Percentiles rank a stretch among this genome's conserved stretches.
Evolutionary conservation across 129 eudicot genomes (phyloP).

Genomic region (Escallonia herrerae): DNA sequence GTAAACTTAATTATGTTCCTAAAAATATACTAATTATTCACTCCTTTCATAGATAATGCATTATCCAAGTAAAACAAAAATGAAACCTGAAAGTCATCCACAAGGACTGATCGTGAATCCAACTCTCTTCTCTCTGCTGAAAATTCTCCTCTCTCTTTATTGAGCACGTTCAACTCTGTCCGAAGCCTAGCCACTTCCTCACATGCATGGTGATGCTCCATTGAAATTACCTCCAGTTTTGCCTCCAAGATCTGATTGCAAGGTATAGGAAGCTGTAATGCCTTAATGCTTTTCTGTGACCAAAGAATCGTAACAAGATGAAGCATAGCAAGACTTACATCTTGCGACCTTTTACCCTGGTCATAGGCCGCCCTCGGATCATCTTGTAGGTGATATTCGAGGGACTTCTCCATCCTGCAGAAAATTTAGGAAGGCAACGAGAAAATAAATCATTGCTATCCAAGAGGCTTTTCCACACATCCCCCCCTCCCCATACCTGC

Average conservation of each 20-base stretch:
- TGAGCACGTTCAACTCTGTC: conserved; percentile 35
- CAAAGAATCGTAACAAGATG: neutral
- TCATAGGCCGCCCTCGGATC: conserved; percentile 35
- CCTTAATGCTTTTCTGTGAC: neutral
- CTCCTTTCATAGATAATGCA: too few relatives aligned
- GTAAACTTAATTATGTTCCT: too few relatives aligned
- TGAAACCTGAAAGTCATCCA: conserved; percentile 40
- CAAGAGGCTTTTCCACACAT: neutral
- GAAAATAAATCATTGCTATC: neutral
- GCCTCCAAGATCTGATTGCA: conserved; percentile 26
- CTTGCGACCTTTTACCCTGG: conserved; percentile 36
- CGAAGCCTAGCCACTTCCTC: conserved; percentile 45
- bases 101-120: conserved; percentile 14
- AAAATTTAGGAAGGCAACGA: conserved; percentile 1
- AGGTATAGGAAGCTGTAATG: neutral
- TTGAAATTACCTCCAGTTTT: conserved; percentile 34
- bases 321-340: conserved; percentile 27
- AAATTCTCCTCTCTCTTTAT: conserved; percentile 41
- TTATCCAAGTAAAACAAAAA: neutral
- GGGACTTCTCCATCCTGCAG: conserved; percentile 38
- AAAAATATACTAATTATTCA: too few relatives aligned
- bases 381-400: conserved; percentile 40
- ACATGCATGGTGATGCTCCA: conserved; percentile 31
- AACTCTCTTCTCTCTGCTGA: conserved; percentile 24
- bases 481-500: too few relatives aligned